Percentiles rank a stretch among this genome's conserved stretches.
phyloP scores from a whole-genome alignment of 2,329 filamentous ascomycete species.

The Gremmenia infestans region DNA sequence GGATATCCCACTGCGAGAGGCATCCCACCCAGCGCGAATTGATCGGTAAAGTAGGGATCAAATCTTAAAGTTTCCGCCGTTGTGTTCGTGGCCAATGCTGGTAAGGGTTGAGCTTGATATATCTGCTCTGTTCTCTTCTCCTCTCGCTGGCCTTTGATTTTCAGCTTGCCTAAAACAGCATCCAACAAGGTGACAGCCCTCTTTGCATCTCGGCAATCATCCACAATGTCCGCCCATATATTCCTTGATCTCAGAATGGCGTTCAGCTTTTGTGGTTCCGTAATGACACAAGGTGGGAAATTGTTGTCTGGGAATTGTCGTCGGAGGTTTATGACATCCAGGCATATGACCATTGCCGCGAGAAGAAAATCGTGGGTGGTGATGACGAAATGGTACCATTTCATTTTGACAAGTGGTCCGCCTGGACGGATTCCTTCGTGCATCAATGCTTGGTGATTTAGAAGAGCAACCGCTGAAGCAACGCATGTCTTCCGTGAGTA shows the following conservation, averaged over 20 bases:
- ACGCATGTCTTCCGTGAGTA: conserved; percentile 50
- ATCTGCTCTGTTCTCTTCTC: neutral
- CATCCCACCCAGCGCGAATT: neutral
- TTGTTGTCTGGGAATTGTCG: neutral
- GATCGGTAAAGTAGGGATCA: conserved; percentile 8
- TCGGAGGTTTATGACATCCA: conserved; percentile 32
- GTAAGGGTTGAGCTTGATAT: neutral
- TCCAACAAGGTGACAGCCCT: conserved; percentile 17
- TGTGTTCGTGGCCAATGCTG: conserved; percentile 2
- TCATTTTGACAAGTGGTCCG: conserved; percentile 45
- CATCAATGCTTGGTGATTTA: conserved; percentile 45
- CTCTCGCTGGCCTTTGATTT: conserved; percentile 1
- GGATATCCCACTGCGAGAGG: neutral
- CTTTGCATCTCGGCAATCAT: conserved; percentile 23
- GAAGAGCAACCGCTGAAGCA: conserved; percentile 42
- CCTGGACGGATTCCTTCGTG: conserved; percentile 48
- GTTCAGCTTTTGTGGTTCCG: conserved; percentile 17
- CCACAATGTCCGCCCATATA: conserved; percentile 21
- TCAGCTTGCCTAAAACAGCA: conserved; percentile 16
- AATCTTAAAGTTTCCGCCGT: conserved; percentile 6
- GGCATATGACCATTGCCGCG: conserved; percentile 55
- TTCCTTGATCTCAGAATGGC: conserved; percentile 16
- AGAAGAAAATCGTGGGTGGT: conserved; percentile 57
- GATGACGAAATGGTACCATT: conserved; percentile 54
- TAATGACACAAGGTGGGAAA: conserved; percentile 13